Evolutionary conservation across 2,329 filamentous ascomycete species (phyloP).

Genomic region (Xenoacremonium recifei): DNA sequence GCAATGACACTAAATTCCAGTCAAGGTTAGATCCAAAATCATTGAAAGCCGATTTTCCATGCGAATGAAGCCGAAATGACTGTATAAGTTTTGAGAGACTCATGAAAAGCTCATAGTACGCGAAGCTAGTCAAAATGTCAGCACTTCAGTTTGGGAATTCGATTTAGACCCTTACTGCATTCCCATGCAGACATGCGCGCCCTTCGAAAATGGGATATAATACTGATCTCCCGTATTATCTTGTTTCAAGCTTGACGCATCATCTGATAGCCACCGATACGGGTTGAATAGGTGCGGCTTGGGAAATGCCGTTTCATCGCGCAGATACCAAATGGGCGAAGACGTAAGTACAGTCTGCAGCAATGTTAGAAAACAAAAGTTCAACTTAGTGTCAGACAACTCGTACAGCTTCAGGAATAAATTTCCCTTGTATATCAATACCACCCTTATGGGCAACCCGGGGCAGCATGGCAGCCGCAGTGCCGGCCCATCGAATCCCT

Average conservation of each 20-base stretch:
- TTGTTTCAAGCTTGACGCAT: slow-evolving; percentile 6
- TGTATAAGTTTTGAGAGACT: slow-evolving; percentile 4
- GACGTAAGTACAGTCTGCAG: slow-evolving; percentile 25
- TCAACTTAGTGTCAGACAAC: not conserved
- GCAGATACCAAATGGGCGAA: slow-evolving; percentile 29
- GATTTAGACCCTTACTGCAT: slow-evolving; percentile 22
- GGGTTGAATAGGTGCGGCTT: slow-evolving; percentile 23
- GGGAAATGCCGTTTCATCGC: slow-evolving; percentile 25
- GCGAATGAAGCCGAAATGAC: not conserved
- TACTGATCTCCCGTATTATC: slow-evolving; percentile 22
- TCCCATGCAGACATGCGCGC: slow-evolving; percentile 26
- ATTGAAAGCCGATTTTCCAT: not conserved
- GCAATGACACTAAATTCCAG: slow-evolving; percentile 18
- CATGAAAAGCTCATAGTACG: slow-evolving; percentile 15
- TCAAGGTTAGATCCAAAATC: slow-evolving; percentile 4
- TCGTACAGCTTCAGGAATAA: slow-evolving; percentile 23
- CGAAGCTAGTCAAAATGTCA: slow-evolving; percentile 4
- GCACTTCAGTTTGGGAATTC: not conserved
- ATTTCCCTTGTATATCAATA: slow-evolving; percentile 18
- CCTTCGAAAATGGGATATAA: slow-evolving; percentile 29
- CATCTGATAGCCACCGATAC: slow-evolving; percentile 21
- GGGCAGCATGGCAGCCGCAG: slow-evolving; percentile 26
- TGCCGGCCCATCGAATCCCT: slow-evolving; percentile 26
- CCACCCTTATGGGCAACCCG: slow-evolving; percentile 22
- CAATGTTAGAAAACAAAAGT: too few relatives aligned